These are phyloP conservation scores for Metschnikowia picachoensis DNA, from an alignment of 805 yeast genomes.

Conservation along the genomic window DNA sequence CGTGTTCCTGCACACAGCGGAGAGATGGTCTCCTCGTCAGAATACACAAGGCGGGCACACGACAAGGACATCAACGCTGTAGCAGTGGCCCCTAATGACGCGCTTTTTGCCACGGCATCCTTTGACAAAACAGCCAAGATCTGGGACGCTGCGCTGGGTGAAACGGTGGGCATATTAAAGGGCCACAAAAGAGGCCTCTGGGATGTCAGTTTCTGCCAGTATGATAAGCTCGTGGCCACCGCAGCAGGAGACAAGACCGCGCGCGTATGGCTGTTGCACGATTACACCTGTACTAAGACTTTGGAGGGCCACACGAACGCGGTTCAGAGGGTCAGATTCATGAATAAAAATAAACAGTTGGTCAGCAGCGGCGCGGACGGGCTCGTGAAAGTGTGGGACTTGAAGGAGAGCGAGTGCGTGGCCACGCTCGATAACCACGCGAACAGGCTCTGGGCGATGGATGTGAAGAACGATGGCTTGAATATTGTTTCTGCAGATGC, in stretches of 20 bases:
- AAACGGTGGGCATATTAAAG: slow-evolving; percentile 73
- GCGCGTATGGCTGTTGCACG: slow-evolving; percentile 82
- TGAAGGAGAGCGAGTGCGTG: slow-evolving; percentile 59
- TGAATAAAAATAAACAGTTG: slow-evolving; percentile 63
- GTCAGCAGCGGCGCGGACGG: slow-evolving; percentile 93
- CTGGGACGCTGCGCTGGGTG: slow-evolving; percentile 87
- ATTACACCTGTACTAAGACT: slow-evolving; percentile 71
- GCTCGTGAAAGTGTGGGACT: slow-evolving; percentile 86
- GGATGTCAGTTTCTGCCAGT: slow-evolving; percentile 81
- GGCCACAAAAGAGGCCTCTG: slow-evolving; percentile 96
- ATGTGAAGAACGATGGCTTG: slow-evolving; percentile 60
- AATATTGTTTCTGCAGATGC: slow-evolving; percentile 86
- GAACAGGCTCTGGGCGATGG: slow-evolving; percentile 91
- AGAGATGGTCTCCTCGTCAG: slow-evolving; percentile 53
- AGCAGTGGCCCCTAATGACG: slow-evolving; percentile 89
- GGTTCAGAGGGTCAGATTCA: slow-evolving; percentile 74
- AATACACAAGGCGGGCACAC: slow-evolving; percentile 92
- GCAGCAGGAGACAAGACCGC: slow-evolving; percentile 92
- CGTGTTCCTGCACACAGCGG: slow-evolving; percentile 50
- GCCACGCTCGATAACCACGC: slow-evolving; percentile 87
- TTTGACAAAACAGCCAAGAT: slow-evolving; percentile 89
- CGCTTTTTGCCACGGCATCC: slow-evolving; percentile 85
- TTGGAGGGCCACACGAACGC: slow-evolving; percentile 95
- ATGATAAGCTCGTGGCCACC: slow-evolving; percentile 73
- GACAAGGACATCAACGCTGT: slow-evolving; percentile 92